Evolutionary conservation across 1,284 basidiomycete species (phyloP), one percentile per base, ranked within the genome.

Genomic region (Flammula alnicola): DNA sequence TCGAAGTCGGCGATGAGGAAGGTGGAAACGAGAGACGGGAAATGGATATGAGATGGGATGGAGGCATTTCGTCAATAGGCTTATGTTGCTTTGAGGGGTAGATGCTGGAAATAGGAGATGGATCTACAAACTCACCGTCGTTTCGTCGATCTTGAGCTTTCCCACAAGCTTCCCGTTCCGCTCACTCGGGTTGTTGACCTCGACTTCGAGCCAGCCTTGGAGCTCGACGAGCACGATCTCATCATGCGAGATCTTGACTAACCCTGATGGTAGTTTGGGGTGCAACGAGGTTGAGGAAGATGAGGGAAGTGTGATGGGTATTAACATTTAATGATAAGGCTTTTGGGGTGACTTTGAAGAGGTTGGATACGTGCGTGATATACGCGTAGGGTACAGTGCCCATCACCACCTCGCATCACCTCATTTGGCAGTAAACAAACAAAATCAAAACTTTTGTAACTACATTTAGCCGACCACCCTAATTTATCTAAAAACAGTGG

Each of bases 141-240:
- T 63, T 7, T 80, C 76, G 32, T 80, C 78, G 5, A 88, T 70
- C 36, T 68, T 75, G 16, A 92, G 65, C 54, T 68, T 81, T 12
- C 87, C 90, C 2, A 91, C 80, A 11, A 84, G 57, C 58, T 83
- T 78, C 3, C 84, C 86, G 27, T 82, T 76, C 31, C 71, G 73
- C 55, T 75, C 70, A 16, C 59, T 64, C 30, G 66, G 67, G 32
- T 77, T 70, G 16, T 71, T 70, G 14, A 78, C 77, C 36, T 86
- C 83, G 16, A 86, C 77, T 46, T 88, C 81, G 23, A 92, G 75
- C 32, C 73, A 69, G 44, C 89, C 89, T 64, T 92, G 90, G 7
- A 92, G 73, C 61, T 92, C 89, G 44, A 93, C 78, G 10, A 93
- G 72, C 37, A 88, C 78, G 11, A 89, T 61, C 62, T 87, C 87